Percentiles rank a stretch among this genome's conserved stretches.
phyloP scores from a whole-genome alignment of 1,139 yeast genomes.

The Saccharomycopsis hybrid region DNA sequence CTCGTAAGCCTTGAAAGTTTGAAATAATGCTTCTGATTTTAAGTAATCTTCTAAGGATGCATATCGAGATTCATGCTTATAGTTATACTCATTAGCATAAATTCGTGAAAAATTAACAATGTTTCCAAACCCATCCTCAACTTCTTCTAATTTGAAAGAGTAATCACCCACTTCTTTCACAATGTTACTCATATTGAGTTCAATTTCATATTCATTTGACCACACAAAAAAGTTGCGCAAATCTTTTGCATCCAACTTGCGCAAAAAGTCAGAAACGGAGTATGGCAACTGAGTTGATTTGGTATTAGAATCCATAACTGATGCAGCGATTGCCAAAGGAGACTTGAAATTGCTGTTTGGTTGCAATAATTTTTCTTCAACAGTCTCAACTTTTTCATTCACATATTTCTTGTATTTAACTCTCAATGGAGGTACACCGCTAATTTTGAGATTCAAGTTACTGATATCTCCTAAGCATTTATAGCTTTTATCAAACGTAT shows the following conservation, averaged over 20 bases:
- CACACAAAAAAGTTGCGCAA: constrained; percentile 38
- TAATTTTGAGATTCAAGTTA: constrained; percentile 47
- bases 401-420: constrained; percentile 54
- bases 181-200: constrained; percentile 29
- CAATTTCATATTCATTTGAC: constrained; percentile 48
- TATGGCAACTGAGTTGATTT: constrained; percentile 33
- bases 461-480: constrained; percentile 62
- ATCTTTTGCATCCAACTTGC: constrained; percentile 28
- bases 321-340: constrained; percentile 31
- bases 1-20: constrained; percentile 49
- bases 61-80: constrained; percentile 11
- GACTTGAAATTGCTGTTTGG: constrained; percentile 40
- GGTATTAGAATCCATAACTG: constrained; percentile 31
- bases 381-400: constrained; percentile 41
- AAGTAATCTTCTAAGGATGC: constrained; percentile 21
- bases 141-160: constrained; percentile 57
- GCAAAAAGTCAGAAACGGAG: constrained; percentile 23
- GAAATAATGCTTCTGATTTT: constrained; percentile 23
- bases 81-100: constrained; percentile 28
- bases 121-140: constrained; percentile 76
- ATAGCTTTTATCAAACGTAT: constrained; percentile 30
- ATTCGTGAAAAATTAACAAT: constrained; percentile 42
- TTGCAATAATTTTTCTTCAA: constrained; percentile 41
- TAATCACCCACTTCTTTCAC: constrained; percentile 50
- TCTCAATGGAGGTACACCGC: constrained; percentile 73